These are phyloP conservation scores for Flaveria robusta DNA, from an alignment of 129 eudicot species.

Conservation along the genomic window DNA sequence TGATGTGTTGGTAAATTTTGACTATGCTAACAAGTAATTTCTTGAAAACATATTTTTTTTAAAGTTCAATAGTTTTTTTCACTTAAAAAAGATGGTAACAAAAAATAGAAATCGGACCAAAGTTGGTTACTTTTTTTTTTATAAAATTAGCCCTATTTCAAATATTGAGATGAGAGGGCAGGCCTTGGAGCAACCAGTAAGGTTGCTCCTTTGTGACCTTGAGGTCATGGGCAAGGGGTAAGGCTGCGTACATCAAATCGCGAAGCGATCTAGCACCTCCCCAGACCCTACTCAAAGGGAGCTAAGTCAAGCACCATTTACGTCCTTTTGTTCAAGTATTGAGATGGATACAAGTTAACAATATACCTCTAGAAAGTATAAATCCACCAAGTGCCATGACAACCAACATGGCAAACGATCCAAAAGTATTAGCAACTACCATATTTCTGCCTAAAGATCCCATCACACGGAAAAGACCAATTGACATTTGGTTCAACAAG, in stretches of 20 bases:
- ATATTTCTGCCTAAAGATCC: conserved; percentile 86
- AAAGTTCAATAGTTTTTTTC: neutral
- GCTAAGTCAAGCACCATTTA: too few relatives aligned
- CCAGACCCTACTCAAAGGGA: too few relatives aligned
- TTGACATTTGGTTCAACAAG: conserved; percentile 91
- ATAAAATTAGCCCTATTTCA: neutral
- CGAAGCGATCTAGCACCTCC: too few relatives aligned
- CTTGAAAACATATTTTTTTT: neutral
- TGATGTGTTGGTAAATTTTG: neutral
- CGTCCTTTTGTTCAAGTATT: neutral
- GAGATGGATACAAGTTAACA: conserved; percentile 10
- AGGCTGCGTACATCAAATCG: too few relatives aligned
- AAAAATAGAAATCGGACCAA: neutral
- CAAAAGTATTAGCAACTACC: conserved; percentile 93
- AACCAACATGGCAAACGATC: conserved; percentile 93
- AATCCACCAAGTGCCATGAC: conserved; percentile 98
- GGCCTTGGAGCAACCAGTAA: too few relatives aligned
- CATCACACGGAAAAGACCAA: conserved; percentile 90
- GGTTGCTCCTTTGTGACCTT: too few relatives aligned
- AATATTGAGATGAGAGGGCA: too few relatives aligned
- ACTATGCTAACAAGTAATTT: neutral
- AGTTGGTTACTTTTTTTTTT: neutral
- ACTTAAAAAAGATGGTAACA: neutral
- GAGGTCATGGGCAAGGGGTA: too few relatives aligned
- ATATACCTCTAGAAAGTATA: conserved; percentile 82